phyloP scores from a whole-genome alignment of 176 grass and related monocot species.

The Cenchrus purpureus region DNA sequence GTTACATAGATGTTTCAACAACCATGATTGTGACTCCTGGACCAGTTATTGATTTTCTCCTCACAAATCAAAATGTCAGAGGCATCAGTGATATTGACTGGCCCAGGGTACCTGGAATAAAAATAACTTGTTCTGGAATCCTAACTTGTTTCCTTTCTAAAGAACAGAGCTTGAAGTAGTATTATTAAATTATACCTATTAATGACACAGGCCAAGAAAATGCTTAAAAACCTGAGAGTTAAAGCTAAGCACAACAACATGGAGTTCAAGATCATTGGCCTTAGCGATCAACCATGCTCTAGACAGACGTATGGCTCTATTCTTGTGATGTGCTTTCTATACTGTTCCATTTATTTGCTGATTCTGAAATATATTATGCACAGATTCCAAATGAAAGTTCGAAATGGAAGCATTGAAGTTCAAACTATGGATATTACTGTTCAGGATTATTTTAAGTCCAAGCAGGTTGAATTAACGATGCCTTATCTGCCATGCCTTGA shows the following conservation, averaged over 20 bases:
- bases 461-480: constrained; percentile 55
- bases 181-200: constrained; percentile 17
- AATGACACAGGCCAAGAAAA: constrained; percentile 72
- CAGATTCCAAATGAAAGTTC: constrained; percentile 78
- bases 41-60: constrained; percentile 82
- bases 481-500: constrained; percentile 72
- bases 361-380: constrained; percentile 21
- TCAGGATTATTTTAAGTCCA: constrained; percentile 78
- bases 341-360: constrained; percentile 11
- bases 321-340: constrained; percentile 18
- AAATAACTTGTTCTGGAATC: neutral
- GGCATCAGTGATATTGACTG: constrained; percentile 74
- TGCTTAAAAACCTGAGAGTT: constrained; percentile 85
- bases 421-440: constrained; percentile 73
- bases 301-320: constrained; percentile 54
- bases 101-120: constrained; percentile 61
- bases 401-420: constrained; percentile 52
- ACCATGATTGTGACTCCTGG: constrained; percentile 93
- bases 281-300: constrained; percentile 67
- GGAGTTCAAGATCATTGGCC: constrained; percentile 78
- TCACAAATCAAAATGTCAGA: constrained; percentile 78
- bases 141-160: constrained; percentile 28
- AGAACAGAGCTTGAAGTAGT: constrained; percentile 14
- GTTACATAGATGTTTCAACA: constrained; percentile 83
- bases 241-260: constrained; percentile 65